Evolutionary conservation across 192 early-diverging fungal species (phyloP).

Genomic region (Umbelopsis sp.): DNA sequence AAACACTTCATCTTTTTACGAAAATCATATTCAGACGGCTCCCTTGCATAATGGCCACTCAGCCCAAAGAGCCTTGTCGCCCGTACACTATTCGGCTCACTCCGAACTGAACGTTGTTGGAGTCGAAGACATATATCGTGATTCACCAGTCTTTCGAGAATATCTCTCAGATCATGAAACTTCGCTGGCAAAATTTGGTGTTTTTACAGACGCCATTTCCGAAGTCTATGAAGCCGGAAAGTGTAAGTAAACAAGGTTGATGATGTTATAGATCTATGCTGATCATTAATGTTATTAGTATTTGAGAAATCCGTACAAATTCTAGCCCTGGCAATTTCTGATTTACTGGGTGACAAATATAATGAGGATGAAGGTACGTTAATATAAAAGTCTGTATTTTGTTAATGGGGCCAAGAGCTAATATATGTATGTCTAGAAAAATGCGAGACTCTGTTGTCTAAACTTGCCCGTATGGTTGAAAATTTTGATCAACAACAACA

Average conservation of each 20-base stretch:
- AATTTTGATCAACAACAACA: neutral
- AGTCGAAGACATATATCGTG: constrained; percentile 3
- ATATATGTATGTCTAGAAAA: neutral
- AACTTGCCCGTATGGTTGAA: neutral
- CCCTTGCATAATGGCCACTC: neutral
- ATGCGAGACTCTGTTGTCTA: neutral
- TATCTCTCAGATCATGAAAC: constrained; percentile 12
- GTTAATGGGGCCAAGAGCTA: neutral
- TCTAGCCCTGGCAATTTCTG: neutral
- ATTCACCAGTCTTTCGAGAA: constrained; percentile 7
- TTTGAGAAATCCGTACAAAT: constrained; percentile 15
- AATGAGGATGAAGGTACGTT: neutral
- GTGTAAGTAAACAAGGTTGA: neutral
- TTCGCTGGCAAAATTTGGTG: constrained; percentile 4
- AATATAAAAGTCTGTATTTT: neutral
- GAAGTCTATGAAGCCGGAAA: constrained; percentile 14
- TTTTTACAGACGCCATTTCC: constrained; percentile 6
- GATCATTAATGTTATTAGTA: neutral
- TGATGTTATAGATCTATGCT: too few relatives aligned
- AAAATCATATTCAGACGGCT: neutral
- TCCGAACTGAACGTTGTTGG: neutral
- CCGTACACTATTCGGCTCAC: neutral
- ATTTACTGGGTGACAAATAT: constrained; percentile 5
- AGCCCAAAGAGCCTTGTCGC: neutral
- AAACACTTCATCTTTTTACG: neutral